Evolutionary conservation across 1,284 basidiomycete genomes (phyloP).

Genomic region (Xerocomus minutiporus): DNA sequence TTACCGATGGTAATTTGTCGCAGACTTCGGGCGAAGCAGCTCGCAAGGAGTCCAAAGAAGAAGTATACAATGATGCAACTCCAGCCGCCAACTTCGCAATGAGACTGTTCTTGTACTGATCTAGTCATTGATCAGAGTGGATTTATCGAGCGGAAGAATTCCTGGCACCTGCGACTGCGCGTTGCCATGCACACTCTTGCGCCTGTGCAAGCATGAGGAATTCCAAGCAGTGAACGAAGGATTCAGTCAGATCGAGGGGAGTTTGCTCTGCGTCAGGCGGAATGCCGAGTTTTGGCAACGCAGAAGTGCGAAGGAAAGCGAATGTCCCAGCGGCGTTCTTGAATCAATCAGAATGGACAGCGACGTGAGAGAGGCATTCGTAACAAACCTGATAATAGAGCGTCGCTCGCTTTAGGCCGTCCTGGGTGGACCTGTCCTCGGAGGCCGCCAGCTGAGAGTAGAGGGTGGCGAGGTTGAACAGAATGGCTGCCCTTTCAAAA

Average conservation of each 20-base stretch:
- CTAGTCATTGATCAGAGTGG: constrained; percentile 34
- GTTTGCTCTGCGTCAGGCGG: constrained; percentile 51
- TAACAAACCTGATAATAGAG: constrained; percentile 64
- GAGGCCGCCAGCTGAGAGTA: constrained; percentile 68
- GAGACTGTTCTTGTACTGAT: constrained; percentile 77
- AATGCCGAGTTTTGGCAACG: constrained; percentile 53
- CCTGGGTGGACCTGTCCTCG: constrained; percentile 66
- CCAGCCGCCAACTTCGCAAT: constrained; percentile 83
- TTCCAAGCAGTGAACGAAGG: constrained; percentile 64
- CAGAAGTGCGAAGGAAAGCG: constrained; percentile 56
- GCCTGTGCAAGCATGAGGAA: constrained; percentile 89
- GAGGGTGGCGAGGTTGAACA: constrained; percentile 83
- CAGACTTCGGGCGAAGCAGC: constrained; percentile 46
- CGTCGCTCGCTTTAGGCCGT: constrained; percentile 76
- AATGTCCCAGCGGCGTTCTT: constrained; percentile 78
- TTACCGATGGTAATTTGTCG: constrained; percentile 52
- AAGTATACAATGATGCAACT: constrained; percentile 67
- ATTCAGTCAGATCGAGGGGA: constrained; percentile 61
- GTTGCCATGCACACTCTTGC: constrained; percentile 96
- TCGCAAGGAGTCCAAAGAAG: constrained; percentile 49
- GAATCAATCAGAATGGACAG: constrained; percentile 3
- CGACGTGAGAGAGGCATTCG: not conserved
- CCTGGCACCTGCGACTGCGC: constrained; percentile 72
- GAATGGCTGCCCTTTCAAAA: constrained; percentile 71
- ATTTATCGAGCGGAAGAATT: not conserved